These are phyloP conservation scores for Verticillium dahliae DNA, from an alignment of 2,329 filamentous ascomycete species.

Conservation along the genomic window DNA sequence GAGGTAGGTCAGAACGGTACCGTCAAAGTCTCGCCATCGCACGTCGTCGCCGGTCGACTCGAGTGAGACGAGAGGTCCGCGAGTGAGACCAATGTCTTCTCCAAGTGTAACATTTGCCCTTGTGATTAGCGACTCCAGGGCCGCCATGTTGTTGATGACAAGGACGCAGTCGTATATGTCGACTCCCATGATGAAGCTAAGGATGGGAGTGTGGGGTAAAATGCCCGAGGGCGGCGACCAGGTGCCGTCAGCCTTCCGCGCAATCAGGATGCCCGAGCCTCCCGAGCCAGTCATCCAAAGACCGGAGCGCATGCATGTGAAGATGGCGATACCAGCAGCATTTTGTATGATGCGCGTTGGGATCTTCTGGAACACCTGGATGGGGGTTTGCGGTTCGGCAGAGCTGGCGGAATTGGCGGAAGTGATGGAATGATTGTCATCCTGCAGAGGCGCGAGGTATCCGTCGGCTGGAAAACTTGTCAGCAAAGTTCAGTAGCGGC, in stretches of 20 bases:
- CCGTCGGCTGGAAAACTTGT: conserved; percentile 40
- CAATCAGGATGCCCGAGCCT: conserved; percentile 81
- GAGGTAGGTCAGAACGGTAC: conserved; percentile 52
- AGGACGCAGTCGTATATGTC: conserved; percentile 96
- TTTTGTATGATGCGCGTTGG: conserved; percentile 79
- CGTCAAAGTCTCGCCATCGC: conserved; percentile 44
- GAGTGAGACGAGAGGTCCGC: conserved; percentile 62
- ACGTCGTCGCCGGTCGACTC: conserved; percentile 46
- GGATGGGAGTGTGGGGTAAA: conserved; percentile 78
- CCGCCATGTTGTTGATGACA: conserved; percentile 81
- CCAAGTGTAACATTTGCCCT: conserved; percentile 74
- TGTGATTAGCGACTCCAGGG: conserved; percentile 72
- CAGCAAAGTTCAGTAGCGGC: neutral
- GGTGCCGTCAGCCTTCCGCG: conserved; percentile 73
- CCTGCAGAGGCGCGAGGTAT: conserved; percentile 41
- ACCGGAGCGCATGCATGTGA: conserved; percentile 92
- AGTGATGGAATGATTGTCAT: conserved; percentile 21
- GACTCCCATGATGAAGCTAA: conserved; percentile 85
- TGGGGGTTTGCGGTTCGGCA: conserved; percentile 39
- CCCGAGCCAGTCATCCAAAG: conserved; percentile 88
- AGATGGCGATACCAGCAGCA: conserved; percentile 85
- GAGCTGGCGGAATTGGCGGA: conserved; percentile 13
- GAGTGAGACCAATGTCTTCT: conserved; percentile 68
- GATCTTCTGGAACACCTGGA: conserved; percentile 68
- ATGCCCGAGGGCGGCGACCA: conserved; percentile 93